phyloP scores from a whole-genome alignment of 1,284 basidiomycete genomes.

The Somion occarium region DNA sequence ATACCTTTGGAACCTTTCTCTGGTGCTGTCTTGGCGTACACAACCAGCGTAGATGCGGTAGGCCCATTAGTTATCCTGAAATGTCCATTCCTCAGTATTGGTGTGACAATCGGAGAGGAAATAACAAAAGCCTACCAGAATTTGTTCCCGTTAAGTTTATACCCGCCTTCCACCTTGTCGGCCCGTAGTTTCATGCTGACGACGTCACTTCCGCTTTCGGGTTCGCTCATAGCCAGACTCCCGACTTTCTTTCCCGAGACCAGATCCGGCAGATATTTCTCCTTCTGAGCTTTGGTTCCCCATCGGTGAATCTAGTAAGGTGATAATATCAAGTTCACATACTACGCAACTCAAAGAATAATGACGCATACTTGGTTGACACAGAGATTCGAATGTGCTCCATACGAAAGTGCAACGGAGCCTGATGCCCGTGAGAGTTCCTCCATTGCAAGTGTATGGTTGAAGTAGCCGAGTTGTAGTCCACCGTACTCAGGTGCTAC shows the following conservation, averaged over 20 bases:
- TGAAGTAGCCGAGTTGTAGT: conserved; percentile 76
- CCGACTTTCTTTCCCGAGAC: conserved; percentile 84
- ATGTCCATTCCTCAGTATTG: background rate
- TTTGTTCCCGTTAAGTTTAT: conserved; percentile 84
- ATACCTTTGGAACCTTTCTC: conserved; percentile 83
- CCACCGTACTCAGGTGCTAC: conserved; percentile 79
- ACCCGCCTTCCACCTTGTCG: conserved; percentile 72
- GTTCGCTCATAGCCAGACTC: conserved; percentile 91
- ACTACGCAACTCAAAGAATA: background rate
- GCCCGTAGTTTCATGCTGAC: conserved; percentile 87
- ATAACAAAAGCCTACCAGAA: conserved; percentile 65
- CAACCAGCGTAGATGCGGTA: conserved; percentile 82
- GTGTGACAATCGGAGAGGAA: background rate
- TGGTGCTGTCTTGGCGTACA: conserved; percentile 89
- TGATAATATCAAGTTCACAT: background rate
- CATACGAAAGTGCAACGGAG: conserved; percentile 88
- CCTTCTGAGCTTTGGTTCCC: conserved; percentile 83
- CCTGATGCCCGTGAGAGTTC: conserved; percentile 87
- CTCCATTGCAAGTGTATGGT: conserved; percentile 92
- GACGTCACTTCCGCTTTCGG: conserved; percentile 88
- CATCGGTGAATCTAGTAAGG: conserved; percentile 69
- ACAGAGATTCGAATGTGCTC: conserved; percentile 91
- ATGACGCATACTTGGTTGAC: conserved; percentile 53
- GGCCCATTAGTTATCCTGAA: conserved; percentile 94
- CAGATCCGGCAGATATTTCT: conserved; percentile 84